Evolutionary conservation across 129 eudicot species (phyloP).

Genomic region (Centella asiatica): DNA sequence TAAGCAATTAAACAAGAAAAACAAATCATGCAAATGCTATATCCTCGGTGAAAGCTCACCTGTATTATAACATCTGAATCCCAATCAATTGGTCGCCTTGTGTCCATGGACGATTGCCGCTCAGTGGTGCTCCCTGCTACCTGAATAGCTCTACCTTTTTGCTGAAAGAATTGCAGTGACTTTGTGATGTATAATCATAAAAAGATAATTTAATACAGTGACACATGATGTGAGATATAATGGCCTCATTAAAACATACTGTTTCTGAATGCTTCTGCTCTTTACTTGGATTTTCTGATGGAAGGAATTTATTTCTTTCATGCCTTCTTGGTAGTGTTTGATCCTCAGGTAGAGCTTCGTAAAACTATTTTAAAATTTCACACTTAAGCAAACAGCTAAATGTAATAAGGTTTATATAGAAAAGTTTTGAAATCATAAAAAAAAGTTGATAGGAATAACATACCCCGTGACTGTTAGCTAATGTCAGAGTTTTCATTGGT

Average conservation of each 20-base stretch:
- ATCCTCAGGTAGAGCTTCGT: constrained; percentile 11
- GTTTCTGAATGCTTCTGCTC: constrained; percentile 5
- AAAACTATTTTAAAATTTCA: constrained; percentile 8
- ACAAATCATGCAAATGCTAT: constrained; percentile 6
- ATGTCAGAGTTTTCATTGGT: constrained; percentile 16
- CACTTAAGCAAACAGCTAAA: not conserved
- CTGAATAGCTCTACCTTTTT: constrained; percentile 43
- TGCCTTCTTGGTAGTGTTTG: constrained; percentile 8
- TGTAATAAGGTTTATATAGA: not conserved
- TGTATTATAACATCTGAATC: constrained; percentile 55
- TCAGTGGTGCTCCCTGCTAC: constrained; percentile 50
- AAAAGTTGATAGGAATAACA: not conserved
- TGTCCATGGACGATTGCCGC: constrained; percentile 48
- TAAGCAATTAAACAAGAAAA: constrained; percentile 12
- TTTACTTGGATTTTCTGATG: not conserved
- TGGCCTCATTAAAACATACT: constrained; percentile 5
- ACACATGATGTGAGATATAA: not conserved
- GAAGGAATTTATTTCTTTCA: constrained; percentile 10
- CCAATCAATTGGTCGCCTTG: constrained; percentile 29
- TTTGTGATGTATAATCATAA: not conserved
- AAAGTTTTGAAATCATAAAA: not conserved
- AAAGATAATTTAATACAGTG: not conserved
- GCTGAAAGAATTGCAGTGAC: constrained; percentile 25
- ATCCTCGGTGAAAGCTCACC: constrained; percentile 20
- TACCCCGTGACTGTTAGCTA: constrained; percentile 19